A percentile compares a stretch with the other conserved stretches of the same genome.
Conservation (phyloP, 2,329 filamentous ascomycete genomes). For the Colletotrichum tabaci region DNA sequence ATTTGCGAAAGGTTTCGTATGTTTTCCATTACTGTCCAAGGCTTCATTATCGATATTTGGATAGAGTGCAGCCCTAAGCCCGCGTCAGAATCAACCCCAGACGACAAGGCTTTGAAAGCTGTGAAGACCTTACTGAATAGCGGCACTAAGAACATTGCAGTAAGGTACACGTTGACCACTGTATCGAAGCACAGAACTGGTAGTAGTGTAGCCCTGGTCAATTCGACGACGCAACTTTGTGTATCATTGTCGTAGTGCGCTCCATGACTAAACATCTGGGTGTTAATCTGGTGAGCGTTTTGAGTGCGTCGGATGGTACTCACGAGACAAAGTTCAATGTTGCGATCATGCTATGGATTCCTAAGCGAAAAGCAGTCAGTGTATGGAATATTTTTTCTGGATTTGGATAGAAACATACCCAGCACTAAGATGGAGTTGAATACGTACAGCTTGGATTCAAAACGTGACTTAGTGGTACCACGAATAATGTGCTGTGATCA, state of each 20-base stretch:
- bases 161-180: constrained; percentile 27
- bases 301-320: not conserved
- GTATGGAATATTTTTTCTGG: no score
- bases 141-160: constrained; percentile 21
- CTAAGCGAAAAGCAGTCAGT: not conserved
- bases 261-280: not conserved
- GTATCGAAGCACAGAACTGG: constrained; percentile 24
- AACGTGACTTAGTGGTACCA: constrained; percentile 7
- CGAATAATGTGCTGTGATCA: constrained; percentile 21
- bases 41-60: constrained; percentile 8
- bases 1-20: not conserved
- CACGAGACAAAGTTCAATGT: constrained; percentile 7
- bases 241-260: not conserved
- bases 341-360: constrained; percentile 2
- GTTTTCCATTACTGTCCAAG: not conserved
- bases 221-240: not conserved
- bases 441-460: constrained; percentile 21
- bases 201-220: constrained; percentile 1
- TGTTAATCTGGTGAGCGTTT: not conserved
- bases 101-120: not conserved
- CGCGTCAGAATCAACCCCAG: not conserved
- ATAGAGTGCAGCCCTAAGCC: constrained; percentile 13
- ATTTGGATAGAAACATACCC: not conserved
- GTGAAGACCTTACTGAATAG: constrained; percentile 2
- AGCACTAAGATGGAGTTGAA: constrained; percentile 15